Base-by-base conservation (phyloP, 768 basidiomycete genomes). In the Lentinula boryana region DNA sequence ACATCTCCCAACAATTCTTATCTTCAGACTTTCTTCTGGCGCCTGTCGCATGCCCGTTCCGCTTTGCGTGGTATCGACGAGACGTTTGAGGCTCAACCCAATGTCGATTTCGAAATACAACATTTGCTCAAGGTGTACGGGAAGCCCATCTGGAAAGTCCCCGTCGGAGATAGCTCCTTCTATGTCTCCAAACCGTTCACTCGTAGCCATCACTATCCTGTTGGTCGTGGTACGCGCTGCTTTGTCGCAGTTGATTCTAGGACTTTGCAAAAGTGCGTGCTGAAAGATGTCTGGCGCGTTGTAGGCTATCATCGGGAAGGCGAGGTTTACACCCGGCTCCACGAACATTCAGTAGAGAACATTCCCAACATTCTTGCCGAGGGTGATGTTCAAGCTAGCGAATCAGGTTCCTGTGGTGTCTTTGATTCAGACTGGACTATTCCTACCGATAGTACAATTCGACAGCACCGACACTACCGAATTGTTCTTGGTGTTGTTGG, bases 271-370 rank as follows among this genome's bases (percentile, higher is more conserved):
- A 63, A 36, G 4, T 61, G 54, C 44, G 27, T 65, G 40, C 31
- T 65, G 7, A 65, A 65, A 46, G 64, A 65, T 51, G 48, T 55
- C 6, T 65, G 64, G 64, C 62, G 64, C 8, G 55, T 65, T 7
- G 41, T 35, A 12, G 64, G 56, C 2, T 65, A 65, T 43, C 60
- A 63, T 49, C 53, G 43, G 1, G 64, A 63, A 32, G 64, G 60
- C 23, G 49, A 65, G 12, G 60, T 56, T 15, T 65, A 65, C 46
- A 60, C 53, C 3, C 46, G 55, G 23, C 31, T 63, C 23, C 27
- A 46, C 53, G 32, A 21, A 56, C 16, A 58, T 49, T 33, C 55
- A 60, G 27, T 44, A 44, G 60, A 4, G 64, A 27, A 27, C 27
- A 27, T 27, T 27, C 27, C 27, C 27, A 27, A 27, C 27, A 3